Conservation (phyloP, 441 rosid genomes). For the Monsonia emarginata region DNA sequence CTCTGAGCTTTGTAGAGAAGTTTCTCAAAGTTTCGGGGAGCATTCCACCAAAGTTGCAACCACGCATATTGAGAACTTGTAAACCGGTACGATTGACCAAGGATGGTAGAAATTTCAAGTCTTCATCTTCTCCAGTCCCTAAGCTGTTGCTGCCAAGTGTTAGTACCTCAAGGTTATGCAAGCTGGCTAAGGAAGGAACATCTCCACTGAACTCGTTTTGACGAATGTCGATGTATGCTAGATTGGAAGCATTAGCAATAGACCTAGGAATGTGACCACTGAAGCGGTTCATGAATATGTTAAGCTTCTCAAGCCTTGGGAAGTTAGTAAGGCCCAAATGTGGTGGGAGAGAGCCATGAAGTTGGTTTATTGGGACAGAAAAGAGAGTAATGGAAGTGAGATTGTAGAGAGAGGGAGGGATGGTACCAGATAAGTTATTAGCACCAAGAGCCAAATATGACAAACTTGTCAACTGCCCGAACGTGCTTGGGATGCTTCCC, state of each 20-base stretch:
- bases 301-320: slow-evolving; percentile 1
- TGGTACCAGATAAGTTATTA: slow-evolving; percentile 15
- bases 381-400: slow-evolving; percentile 8
- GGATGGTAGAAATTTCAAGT: slow-evolving; percentile 18
- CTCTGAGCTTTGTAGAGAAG: slow-evolving; percentile 2
- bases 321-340: slow-evolving; percentile 9
- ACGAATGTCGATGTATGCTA: not conserved
- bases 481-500: slow-evolving; percentile 16
- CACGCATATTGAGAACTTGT: not conserved
- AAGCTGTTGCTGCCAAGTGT: not conserved
- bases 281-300: not conserved
- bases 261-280: slow-evolving; percentile 20
- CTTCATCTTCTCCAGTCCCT: slow-evolving; percentile 16
- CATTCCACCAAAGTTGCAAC: slow-evolving; percentile 3
- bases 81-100: slow-evolving; percentile 15
- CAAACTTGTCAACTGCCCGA: not conserved
- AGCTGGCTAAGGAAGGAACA: not conserved
- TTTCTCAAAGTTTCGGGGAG: slow-evolving; percentile 20
- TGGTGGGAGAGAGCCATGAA: slow-evolving; percentile 19
- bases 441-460: not conserved
- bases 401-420: slow-evolving; percentile 26
- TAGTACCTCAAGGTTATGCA: not conserved
- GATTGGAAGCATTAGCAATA: slow-evolving; percentile 20
- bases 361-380: not conserved
- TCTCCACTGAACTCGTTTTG: slow-evolving; percentile 6